Evolutionary conservation across 176 grass and related monocot species (phyloP).

Genomic region (Urochloa ruziziensis): DNA sequence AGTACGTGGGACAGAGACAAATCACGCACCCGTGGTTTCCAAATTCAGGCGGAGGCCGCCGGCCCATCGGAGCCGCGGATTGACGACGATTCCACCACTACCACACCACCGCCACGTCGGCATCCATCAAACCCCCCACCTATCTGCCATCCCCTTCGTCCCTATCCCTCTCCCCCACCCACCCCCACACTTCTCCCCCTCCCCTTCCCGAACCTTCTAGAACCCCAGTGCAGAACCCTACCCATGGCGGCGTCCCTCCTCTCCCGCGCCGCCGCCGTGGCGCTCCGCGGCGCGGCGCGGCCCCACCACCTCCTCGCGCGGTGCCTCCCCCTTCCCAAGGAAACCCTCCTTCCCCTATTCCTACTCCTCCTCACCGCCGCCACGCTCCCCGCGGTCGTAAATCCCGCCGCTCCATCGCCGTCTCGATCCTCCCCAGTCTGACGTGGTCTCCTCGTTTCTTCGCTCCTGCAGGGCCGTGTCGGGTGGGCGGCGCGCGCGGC

Average conservation of each 20-base stretch:
- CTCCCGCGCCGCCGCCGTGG: slow-evolving; percentile 34
- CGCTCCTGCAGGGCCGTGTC: slow-evolving; percentile 21
- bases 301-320: slow-evolving; percentile 1
- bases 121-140: not conserved
- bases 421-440: slow-evolving; percentile 1
- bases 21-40: too few relatives aligned
- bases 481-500: slow-evolving; percentile 39
- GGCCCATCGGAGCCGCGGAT: too few relatives aligned
- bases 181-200: not conserved
- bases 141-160: not conserved
- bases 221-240: slow-evolving; percentile 17
- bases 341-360: slow-evolving; percentile 51
- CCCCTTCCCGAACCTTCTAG: slow-evolving; percentile 45
- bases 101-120: not conserved
- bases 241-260: slow-evolving; percentile 43
- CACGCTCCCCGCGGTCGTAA: slow-evolving; percentile 48
- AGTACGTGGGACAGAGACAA: too few relatives aligned
- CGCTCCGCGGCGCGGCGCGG: slow-evolving; percentile 32
- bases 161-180: not conserved
- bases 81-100: not conserved
- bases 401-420: slow-evolving; percentile 7
- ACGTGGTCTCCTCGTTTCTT: not conserved
- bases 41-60: too few relatives aligned
- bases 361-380: slow-evolving; percentile 22
- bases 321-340: slow-evolving; percentile 40